These are phyloP conservation scores for Paramecium pentaurelia DNA, from an alignment of 73 alveolate genomes.

Conservation along the genomic window DNA sequence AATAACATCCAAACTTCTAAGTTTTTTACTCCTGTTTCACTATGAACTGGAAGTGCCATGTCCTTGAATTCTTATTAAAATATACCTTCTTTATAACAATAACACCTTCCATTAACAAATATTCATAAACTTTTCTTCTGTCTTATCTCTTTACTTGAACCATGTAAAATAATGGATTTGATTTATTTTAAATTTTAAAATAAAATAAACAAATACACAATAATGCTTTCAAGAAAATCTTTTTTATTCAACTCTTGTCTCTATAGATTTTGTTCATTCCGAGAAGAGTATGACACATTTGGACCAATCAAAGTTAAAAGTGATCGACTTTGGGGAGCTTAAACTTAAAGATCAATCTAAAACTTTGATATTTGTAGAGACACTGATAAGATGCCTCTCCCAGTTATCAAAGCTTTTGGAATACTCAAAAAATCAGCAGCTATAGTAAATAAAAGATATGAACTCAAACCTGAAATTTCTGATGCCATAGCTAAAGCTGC, in stretches of 20 bases:
- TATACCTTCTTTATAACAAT: constrained; percentile 83
- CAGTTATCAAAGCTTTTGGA: constrained; percentile 92
- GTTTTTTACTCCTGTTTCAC: constrained; percentile 34
- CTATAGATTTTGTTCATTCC: constrained; percentile 37
- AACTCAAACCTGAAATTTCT: constrained; percentile 75
- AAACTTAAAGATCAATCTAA: constrained; percentile 94
- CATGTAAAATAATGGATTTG: constrained; percentile 63
- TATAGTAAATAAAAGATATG: constrained; percentile 86
- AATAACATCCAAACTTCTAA: constrained; percentile 40
- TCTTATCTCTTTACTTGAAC: constrained; percentile 89
- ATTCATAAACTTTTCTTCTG: constrained; percentile 85
- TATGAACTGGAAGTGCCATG: background rate
- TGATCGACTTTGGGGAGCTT: constrained; percentile 98
- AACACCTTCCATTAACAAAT: constrained; percentile 88
- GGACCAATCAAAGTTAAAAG: constrained; percentile 94
- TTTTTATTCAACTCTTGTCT: background rate
- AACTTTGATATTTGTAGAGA: constrained; percentile 95
- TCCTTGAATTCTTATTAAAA: background rate
- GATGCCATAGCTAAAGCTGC: constrained; percentile 93
- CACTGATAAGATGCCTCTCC: constrained; percentile 88
- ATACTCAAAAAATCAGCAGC: constrained; percentile 96
- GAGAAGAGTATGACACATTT: constrained; percentile 93
- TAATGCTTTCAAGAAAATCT: background rate
- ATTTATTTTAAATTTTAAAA: constrained; percentile 12
- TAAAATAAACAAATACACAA: background rate